These are phyloP conservation scores for Setaria italica DNA, from an alignment of 202 grass and related monocot species.

Conservation along the genomic window DNA sequence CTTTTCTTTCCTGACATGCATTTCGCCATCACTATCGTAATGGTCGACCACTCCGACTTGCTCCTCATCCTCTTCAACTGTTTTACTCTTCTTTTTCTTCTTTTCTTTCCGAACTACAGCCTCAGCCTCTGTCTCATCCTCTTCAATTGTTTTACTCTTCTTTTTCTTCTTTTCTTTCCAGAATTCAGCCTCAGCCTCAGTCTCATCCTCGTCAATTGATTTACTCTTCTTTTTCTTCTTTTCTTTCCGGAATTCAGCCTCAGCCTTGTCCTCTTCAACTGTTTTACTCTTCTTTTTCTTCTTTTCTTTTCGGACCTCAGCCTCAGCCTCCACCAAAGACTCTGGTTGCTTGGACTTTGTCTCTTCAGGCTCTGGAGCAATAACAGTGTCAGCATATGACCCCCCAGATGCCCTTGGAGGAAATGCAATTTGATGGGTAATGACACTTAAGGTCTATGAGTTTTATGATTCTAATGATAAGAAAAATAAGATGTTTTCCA, in stretches of 20 bases:
- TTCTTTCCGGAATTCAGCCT: constrained; percentile 23
- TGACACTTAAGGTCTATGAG: not conserved
- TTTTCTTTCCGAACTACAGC: constrained; percentile 36
- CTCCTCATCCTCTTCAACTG: not conserved
- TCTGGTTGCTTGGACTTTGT: constrained; percentile 34
- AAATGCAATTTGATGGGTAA: not conserved
- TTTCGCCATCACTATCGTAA: not conserved
- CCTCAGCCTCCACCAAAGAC: constrained; percentile 22
- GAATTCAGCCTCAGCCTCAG: constrained; percentile 1
- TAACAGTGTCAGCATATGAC: constrained; percentile 40
- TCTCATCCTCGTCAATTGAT: not conserved
- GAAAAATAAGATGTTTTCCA: not conserved
- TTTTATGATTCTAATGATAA: not conserved
- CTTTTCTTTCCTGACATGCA: constrained; percentile 19
- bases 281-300: constrained; percentile 47
- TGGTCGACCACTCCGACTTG: not conserved
- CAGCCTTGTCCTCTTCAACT: not conserved
- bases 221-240: constrained; percentile 54
- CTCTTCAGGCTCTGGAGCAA: constrained; percentile 59
- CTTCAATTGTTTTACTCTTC: constrained; percentile 29
- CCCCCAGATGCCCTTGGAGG: not conserved
- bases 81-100: constrained; percentile 54
- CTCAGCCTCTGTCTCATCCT: not conserved
- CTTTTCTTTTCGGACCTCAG: constrained; percentile 37
- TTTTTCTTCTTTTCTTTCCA: constrained; percentile 53